Evolutionary conservation across 2,329 filamentous ascomycete genomes (phyloP).

Genomic region (Amylocarpus encephaloides): DNA sequence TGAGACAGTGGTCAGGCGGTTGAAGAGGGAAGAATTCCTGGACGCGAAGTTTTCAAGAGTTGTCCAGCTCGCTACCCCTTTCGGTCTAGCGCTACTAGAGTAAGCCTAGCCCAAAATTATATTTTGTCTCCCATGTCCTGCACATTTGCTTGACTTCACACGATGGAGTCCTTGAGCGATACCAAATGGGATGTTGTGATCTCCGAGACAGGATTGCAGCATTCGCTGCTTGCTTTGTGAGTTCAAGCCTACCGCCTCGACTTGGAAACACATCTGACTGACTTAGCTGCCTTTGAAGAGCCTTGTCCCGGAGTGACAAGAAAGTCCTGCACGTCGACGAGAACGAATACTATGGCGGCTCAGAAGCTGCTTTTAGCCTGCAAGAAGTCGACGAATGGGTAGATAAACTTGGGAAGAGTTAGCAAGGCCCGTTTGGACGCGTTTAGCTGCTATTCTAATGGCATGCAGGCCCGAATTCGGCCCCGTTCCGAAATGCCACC

Average conservation of each 20-base stretch:
- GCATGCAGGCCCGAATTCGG: conserved; percentile 20
- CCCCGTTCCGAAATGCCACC: conserved; percentile 26
- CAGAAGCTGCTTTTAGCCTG: conserved; percentile 79
- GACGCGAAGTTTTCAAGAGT: not conserved
- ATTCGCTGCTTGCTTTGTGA: conserved; percentile 75
- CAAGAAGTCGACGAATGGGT: conserved; percentile 76
- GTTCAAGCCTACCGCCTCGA: conserved; percentile 23
- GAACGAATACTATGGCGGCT: conserved; percentile 81
- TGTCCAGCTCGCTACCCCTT: conserved; percentile 7
- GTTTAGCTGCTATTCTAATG: not conserved
- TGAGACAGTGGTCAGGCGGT: conserved; percentile 37
- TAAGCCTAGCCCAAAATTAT: conserved; percentile 6
- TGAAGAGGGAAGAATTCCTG: conserved; percentile 30
- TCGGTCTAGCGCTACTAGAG: conserved; percentile 11
- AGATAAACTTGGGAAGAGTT: conserved; percentile 36
- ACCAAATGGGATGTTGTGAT: conserved; percentile 76
- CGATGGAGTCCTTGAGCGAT: conserved; percentile 69
- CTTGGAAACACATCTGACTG: conserved; percentile 57
- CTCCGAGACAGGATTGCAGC: conserved; percentile 69
- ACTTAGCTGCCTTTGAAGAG: conserved; percentile 62
- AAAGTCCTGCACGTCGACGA: conserved; percentile 85
- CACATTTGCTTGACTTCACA: conserved; percentile 13
- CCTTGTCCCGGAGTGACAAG: conserved; percentile 85
- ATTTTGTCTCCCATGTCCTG: not conserved
- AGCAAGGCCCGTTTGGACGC: not conserved